phyloP scores from a whole-genome alignment of 768 basidiomycete species.

The Lepiota brunneoincarnata region DNA sequence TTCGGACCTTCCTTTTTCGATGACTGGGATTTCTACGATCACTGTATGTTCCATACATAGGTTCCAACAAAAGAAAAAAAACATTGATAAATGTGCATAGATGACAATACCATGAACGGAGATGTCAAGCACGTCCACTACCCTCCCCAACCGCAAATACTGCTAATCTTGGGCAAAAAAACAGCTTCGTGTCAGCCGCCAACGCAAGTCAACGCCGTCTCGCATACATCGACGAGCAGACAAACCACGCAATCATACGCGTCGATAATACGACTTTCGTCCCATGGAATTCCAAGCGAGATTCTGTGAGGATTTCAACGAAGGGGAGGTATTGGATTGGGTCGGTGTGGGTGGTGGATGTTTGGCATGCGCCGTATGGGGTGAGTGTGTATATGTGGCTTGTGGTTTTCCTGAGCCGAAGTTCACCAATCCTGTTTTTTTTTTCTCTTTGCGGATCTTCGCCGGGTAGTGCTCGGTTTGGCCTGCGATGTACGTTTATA shows the following conservation, averaged over 20 bases:
- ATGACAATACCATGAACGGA: slow-evolving; percentile 10
- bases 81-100: neutral
- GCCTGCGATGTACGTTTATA: slow-evolving; percentile 46
- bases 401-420: neutral
- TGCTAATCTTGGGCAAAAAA: neutral
- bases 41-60: neutral
- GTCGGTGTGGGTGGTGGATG: slow-evolving; percentile 58
- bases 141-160: neutral
- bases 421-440: too few species aligned
- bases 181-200: slow-evolving; percentile 43
- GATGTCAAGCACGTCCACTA: slow-evolving; percentile 4
- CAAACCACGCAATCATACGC: slow-evolving; percentile 68
- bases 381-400: slow-evolving; percentile 27
- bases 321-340: slow-evolving; percentile 54
- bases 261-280: slow-evolving; percentile 66
- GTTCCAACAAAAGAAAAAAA: neutral
- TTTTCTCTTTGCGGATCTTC: neutral
- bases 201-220: slow-evolving; percentile 35
- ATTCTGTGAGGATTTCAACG: slow-evolving; percentile 58
- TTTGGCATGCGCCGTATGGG: slow-evolving; percentile 60
- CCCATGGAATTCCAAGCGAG: slow-evolving; percentile 52
- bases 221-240: slow-evolving; percentile 54
- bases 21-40: slow-evolving; percentile 12
- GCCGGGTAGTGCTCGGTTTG: slow-evolving; percentile 61
- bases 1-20: slow-evolving; percentile 12